These are phyloP conservation scores for Epichloe uncinata DNA, from an alignment of 2,329 filamentous ascomycete genomes.

Conservation along the genomic window DNA sequence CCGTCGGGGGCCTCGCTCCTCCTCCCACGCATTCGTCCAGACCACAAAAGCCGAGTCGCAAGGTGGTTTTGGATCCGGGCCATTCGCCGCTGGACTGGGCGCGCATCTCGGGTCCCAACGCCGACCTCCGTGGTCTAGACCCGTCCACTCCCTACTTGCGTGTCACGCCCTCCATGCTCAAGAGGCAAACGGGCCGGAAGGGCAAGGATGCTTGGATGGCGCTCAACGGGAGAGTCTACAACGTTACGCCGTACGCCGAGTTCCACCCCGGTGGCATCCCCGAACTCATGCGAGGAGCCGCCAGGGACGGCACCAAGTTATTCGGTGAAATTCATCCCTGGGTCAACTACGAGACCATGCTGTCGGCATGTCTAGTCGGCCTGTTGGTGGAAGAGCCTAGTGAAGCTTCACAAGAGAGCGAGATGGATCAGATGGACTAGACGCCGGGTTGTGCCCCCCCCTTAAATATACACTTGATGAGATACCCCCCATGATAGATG, in stretches of 20 bases:
- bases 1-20: conserved; percentile 33
- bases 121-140: conserved; percentile 52
- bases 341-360: conserved; percentile 62
- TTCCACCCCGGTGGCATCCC: conserved; percentile 83
- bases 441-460: not conserved
- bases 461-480: not conserved
- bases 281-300: conserved; percentile 54
- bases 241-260: conserved; percentile 75
- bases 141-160: conserved; percentile 44
- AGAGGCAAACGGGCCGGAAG: conserved; percentile 65
- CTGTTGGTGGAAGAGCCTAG: conserved; percentile 44
- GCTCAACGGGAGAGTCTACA: conserved; percentile 84
- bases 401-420: conserved; percentile 22
- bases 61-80: conserved; percentile 75
- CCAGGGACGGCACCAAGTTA: conserved; percentile 45
- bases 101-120: conserved; percentile 49
- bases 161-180: conserved; percentile 72
- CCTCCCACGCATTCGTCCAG: conserved; percentile 40
- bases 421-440: conserved; percentile 51
- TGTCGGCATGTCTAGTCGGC: conserved; percentile 48
- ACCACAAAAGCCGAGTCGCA: conserved; percentile 45
- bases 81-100: conserved; percentile 97
- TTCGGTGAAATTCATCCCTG: conserved; percentile 57
- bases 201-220: conserved; percentile 84
- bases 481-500: no score